Evolutionary conservation across 192 early-diverging fungal genomes (phyloP).

Genomic region (Mortierella alpina): DNA sequence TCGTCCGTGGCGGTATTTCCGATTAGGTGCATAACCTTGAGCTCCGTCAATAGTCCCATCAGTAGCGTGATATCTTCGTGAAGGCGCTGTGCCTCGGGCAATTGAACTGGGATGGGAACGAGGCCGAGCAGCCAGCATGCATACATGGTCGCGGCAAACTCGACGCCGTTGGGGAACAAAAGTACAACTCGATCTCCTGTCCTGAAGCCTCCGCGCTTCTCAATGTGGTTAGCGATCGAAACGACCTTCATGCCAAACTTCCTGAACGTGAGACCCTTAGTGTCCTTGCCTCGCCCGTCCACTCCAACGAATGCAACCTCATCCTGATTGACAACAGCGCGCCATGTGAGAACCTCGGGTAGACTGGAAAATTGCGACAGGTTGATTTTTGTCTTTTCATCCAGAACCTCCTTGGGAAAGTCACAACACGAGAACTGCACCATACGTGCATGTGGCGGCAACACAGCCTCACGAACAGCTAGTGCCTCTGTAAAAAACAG

Average conservation of each 20-base stretch:
- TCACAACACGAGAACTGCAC: conserved; percentile 81
- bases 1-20: conserved; percentile 75
- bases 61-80: conserved; percentile 77
- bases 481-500: conserved; percentile 28
- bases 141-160: conserved; percentile 76
- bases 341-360: conserved; percentile 79
- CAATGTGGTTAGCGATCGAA: conserved; percentile 70
- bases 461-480: conserved; percentile 42
- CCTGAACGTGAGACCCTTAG: conserved; percentile 73
- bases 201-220: conserved; percentile 66
- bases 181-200: conserved; percentile 71
- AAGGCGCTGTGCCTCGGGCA: conserved; percentile 70
- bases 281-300: conserved; percentile 69
- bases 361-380: conserved; percentile 75
- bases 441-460: conserved; percentile 53
- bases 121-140: conserved; percentile 87
- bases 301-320: conserved; percentile 70
- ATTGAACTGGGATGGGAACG: conserved; percentile 75
- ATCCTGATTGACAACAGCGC: conserved; percentile 71
- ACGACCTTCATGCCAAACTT: conserved; percentile 78
- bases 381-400: conserved; percentile 78
- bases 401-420: conserved; percentile 67
- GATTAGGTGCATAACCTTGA: conserved; percentile 67
- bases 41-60: conserved; percentile 70
- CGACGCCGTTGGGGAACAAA: conserved; percentile 74